Conservation (phyloP, 257 asterid genomes). For the Marsdenia floribunda region DNA sequence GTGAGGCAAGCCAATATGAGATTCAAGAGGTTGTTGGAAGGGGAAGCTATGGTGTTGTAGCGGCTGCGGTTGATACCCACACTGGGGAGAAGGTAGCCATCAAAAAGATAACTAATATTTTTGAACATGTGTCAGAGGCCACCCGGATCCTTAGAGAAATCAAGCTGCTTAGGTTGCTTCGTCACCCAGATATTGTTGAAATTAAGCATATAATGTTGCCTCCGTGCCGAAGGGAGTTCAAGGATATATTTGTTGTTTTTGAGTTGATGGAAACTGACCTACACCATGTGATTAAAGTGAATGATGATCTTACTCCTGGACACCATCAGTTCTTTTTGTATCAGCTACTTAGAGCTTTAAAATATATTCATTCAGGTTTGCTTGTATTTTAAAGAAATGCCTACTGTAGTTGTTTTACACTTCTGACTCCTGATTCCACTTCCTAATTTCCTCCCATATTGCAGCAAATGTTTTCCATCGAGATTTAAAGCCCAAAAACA, state of each 20-base stretch:
- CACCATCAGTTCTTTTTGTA: conserved; percentile 93
- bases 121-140: conserved; percentile 96
- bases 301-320: conserved; percentile 91
- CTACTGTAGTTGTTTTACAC: neutral
- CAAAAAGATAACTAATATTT: conserved; percentile 79
- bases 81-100: conserved; percentile 96
- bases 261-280: conserved; percentile 99
- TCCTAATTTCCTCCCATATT: conserved; percentile 17
- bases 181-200: conserved; percentile 93
- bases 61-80: conserved; percentile 94
- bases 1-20: conserved; percentile 80
- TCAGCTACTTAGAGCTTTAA: conserved; percentile 92
- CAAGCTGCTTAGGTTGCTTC: conserved; percentile 83
- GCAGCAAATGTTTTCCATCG: conserved; percentile 94
- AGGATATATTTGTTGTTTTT: conserved; percentile 90
- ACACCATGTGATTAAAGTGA: conserved; percentile 85
- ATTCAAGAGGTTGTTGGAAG: conserved; percentile 96
- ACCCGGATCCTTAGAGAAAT: conserved; percentile 94
- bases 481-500: conserved; percentile 91
- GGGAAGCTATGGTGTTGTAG: conserved; percentile 97
- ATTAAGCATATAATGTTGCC: conserved; percentile 95
- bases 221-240: conserved; percentile 89
- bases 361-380: conserved; percentile 87
- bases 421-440: neutral
- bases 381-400: conserved; percentile 4